Evolutionary conservation across 169 alveolate species (phyloP).

Genomic region (Eimeria sp.): DNA sequence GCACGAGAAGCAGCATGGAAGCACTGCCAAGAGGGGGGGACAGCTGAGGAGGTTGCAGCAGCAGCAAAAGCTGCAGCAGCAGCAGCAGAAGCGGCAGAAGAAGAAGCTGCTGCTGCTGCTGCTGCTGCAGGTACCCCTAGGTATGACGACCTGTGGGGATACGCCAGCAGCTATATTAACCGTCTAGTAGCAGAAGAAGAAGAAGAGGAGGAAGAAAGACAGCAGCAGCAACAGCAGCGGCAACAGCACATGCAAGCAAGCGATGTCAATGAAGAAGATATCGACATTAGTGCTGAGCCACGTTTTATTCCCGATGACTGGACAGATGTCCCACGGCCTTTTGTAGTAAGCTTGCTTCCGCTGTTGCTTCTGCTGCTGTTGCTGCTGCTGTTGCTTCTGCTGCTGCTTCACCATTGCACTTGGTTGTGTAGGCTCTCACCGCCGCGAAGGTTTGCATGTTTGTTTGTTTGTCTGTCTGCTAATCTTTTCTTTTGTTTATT

Average conservation of each 20-base stretch:
- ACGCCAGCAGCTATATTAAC: not conserved
- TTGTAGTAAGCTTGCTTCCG: not conserved
- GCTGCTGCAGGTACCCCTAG: constrained; percentile 9
- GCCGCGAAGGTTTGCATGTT: too few relatives aligned
- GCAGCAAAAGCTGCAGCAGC: too few relatives aligned
- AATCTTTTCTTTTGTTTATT: too few relatives aligned
- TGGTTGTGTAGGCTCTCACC: too few relatives aligned
- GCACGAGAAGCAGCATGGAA: too few relatives aligned
- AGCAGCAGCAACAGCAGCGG: not conserved
- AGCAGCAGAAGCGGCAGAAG: too few relatives aligned
- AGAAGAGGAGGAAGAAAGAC: not conserved
- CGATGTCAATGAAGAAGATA: not conserved
- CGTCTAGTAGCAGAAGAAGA: not conserved
- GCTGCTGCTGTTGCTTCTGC: too few relatives aligned
- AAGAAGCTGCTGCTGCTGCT: not conserved
- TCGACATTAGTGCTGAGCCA: constrained; percentile 27
- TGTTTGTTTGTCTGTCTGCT: too few relatives aligned
- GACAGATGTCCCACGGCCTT: constrained; percentile 37
- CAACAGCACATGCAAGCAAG: too few relatives aligned
- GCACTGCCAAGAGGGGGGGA: too few relatives aligned
- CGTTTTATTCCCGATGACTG: not conserved
- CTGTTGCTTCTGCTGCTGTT: not conserved
- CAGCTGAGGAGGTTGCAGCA: too few relatives aligned
- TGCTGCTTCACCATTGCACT: not conserved
- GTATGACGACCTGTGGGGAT: constrained; percentile 13